Evolutionary conservation across 2,329 filamentous ascomycete species (phyloP), one percentile per base, ranked within the genome.

Genomic region (Aspergillus sp.): DNA sequence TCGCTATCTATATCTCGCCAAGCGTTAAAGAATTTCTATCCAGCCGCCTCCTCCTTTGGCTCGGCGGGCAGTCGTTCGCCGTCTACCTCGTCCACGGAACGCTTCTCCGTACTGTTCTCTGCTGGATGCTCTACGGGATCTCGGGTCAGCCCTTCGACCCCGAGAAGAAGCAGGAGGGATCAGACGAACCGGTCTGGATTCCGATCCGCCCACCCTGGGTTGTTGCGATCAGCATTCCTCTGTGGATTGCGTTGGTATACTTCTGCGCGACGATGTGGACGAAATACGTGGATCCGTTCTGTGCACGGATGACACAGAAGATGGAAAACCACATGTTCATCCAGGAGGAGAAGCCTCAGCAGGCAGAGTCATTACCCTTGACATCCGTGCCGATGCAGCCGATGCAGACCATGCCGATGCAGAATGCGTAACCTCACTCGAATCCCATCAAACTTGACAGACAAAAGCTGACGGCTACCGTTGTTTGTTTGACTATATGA

Each of bases 81-180:
- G 81, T 84, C 4, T 84, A 84, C 63, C 76, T 84, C 12, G 74
- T 78, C 9, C 81, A 84, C 65, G 81, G 81, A 47, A 83, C 81
- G 0, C 74, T 84, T 15, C 67, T 84, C 45, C 79, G 81, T 18
- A 80, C 79, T 2, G 75, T 82, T 1, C 75, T 81, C 20, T 76
- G 76, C 39, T 81, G 81, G 73, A 76, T 83, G 67, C 74, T 83
- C 6, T 83, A 83, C 61, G 80, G 80, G 34, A 79, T 80, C 58
- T 76, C 72, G 48, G 76, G 76, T 24, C 70, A 79, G 58, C 76
- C 78, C 2, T 80, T 76, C 71, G 64, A 71, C n/a, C 56, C 56
- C 8, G 72, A 73, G 48, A 66, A 70, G 48, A 72, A 76, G 53
- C 78, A 79, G 12, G 69, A 76, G 30, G 72, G 72, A 2, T 18